These are phyloP conservation scores for Pyrus communis DNA, from an alignment of 306 rosid genomes.

Conservation along the genomic window DNA sequence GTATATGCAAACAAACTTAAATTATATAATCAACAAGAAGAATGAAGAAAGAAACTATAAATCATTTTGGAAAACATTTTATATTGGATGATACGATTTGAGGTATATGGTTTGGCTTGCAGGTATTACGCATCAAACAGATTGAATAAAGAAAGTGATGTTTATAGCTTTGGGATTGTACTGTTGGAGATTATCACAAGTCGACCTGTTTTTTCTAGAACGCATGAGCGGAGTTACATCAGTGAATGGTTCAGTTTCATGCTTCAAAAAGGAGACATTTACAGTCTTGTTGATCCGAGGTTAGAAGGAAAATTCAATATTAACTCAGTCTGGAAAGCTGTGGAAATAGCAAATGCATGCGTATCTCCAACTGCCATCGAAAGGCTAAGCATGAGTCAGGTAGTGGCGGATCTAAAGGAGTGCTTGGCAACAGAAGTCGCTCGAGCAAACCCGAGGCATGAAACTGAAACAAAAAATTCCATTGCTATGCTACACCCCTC, in stretches of 20 bases:
- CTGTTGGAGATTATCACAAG: conserved; percentile 16
- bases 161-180: conserved; percentile 20
- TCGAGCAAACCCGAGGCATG: background rate
- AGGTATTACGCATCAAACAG: conserved; percentile 12
- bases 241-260: background rate
- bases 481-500: background rate
- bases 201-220: background rate
- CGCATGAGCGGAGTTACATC: too few species aligned
- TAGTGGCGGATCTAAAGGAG: conserved; percentile 9
- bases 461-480: background rate
- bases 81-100: background rate
- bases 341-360: conserved; percentile 14
- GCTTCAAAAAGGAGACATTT: conserved; percentile 11
- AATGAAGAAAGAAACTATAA: too few species aligned
- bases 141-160: conserved; percentile 20
- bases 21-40: too few species aligned
- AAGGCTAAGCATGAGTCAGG: conserved; percentile 16
- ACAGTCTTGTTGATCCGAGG: conserved; percentile 8
- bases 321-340: conserved; percentile 21
- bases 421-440: conserved; percentile 5
- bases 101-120: background rate
- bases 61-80: too few species aligned
- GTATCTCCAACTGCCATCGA: background rate
- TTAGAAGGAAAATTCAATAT: background rate
- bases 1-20: too few species aligned